phyloP scores from a whole-genome alignment of 352 stramenopile genomes.

The Phytophthora quininea region DNA sequence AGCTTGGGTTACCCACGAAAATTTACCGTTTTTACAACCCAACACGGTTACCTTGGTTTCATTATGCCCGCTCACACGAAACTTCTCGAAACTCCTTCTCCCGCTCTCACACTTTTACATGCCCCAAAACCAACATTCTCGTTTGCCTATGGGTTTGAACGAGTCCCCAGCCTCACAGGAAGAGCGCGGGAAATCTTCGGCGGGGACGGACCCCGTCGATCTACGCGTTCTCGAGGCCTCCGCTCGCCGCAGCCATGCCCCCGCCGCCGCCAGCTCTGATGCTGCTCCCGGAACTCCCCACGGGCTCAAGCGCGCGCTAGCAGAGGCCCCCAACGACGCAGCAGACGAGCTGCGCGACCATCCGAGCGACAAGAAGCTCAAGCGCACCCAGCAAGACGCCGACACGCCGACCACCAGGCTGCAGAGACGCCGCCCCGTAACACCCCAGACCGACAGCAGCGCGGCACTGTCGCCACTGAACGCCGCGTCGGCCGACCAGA shows the following conservation, averaged over 20 bases:
- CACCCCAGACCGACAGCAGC: conserved; percentile 9
- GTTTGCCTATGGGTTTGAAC: conserved; percentile 52
- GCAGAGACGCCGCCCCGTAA: background rate
- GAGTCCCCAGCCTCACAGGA: conserved; percentile 32
- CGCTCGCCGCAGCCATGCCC: background rate
- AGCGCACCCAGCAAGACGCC: conserved; percentile 16
- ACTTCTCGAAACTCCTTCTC: background rate
- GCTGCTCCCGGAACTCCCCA: background rate
- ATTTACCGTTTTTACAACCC: no score
- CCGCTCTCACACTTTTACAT: background rate
- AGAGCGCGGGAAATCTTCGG: conserved; percentile 26
- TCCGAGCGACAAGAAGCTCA: conserved; percentile 56
- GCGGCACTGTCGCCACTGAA: conserved; percentile 65
- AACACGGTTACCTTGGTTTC: no score
- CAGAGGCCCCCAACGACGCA: conserved; percentile 1
- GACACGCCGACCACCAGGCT: conserved; percentile 3
- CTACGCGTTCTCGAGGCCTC: background rate
- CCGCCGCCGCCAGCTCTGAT: conserved; percentile 1
- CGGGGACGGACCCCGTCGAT: conserved; percentile 3
- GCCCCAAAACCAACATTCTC: conserved; percentile 56
- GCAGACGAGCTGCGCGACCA: conserved; percentile 10
- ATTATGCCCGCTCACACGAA: background rate
- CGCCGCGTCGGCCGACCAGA: conserved; percentile 55
- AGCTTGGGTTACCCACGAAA: no score
- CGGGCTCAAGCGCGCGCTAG: conserved; percentile 30